A percentile compares a stretch with the other conserved stretches of the same genome.
phyloP scores from a whole-genome alignment of 2,329 filamentous ascomycete genomes.

The Xylariaceae sp. region DNA sequence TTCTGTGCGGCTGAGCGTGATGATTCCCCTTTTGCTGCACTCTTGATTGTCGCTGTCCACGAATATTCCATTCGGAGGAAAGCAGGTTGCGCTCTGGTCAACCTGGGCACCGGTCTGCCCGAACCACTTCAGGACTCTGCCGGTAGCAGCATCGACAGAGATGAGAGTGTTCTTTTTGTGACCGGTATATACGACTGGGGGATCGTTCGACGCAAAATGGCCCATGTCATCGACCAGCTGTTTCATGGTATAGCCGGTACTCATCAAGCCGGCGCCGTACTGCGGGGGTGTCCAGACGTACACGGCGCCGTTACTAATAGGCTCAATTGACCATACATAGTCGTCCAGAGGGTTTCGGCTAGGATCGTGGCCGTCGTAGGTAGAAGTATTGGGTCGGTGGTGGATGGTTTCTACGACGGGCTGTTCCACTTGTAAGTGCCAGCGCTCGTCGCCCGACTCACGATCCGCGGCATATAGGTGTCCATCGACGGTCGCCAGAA shows the following conservation, averaged over 20 bases:
- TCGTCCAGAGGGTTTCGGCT: constrained; percentile 68
- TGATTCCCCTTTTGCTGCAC: constrained; percentile 72
- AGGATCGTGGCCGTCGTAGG: constrained; percentile 40
- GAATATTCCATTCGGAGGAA: constrained; percentile 60
- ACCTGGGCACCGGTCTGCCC: constrained; percentile 65
- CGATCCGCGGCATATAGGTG: constrained; percentile 88
- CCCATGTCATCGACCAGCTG: constrained; percentile 77
- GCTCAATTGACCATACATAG: constrained; percentile 93
- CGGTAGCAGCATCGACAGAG: constrained; percentile 81
- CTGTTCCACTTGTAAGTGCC: constrained; percentile 77
- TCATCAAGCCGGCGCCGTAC: constrained; percentile 53
- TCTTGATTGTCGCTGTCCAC: constrained; percentile 61
- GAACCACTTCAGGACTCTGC: constrained; percentile 77
- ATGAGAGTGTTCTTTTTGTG: constrained; percentile 87
- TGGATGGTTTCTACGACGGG: constrained; percentile 90
- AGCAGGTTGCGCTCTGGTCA: constrained; percentile 69
- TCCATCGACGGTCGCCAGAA: constrained; percentile 99
- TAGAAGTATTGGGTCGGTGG: constrained; percentile 59
- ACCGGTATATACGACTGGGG: constrained; percentile 80
- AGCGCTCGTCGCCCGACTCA: constrained; percentile 75
- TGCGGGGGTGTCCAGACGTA: constrained; percentile 76
- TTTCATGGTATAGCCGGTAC: constrained; percentile 72
- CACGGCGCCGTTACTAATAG: constrained; percentile 76
- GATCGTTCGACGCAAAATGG: constrained; percentile 69
- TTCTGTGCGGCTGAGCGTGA: constrained; percentile 80